Conservation (phyloP, 2,329 filamentous ascomycete genomes). For the Penicillium capsulatum region DNA sequence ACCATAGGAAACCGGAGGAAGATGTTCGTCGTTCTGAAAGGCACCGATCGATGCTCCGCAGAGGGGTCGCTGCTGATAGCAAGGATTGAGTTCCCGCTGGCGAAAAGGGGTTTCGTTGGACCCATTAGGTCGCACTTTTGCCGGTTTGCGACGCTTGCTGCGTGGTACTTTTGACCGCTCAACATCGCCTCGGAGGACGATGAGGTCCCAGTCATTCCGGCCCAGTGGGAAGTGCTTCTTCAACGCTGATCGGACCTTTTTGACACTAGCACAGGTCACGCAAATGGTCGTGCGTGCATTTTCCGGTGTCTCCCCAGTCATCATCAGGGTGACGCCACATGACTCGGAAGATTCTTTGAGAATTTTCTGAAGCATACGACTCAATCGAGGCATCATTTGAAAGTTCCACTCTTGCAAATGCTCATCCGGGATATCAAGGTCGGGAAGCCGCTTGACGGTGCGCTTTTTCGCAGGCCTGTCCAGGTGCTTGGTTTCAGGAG, state of each 20-base stretch:
- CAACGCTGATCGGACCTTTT: slow-evolving; percentile 56
- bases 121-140: slow-evolving; percentile 27
- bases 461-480: slow-evolving; percentile 38
- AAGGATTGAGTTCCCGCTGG: slow-evolving; percentile 55
- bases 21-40: slow-evolving; percentile 76
- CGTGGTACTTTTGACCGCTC: slow-evolving; percentile 51
- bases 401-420: slow-evolving; percentile 58
- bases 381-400: slow-evolving; percentile 54
- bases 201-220: slow-evolving; percentile 54
- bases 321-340: slow-evolving; percentile 57
- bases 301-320: slow-evolving; percentile 55
- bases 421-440: slow-evolving; percentile 52
- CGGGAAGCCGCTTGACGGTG: slow-evolving; percentile 44
- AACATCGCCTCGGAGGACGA: slow-evolving; percentile 58
- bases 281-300: slow-evolving; percentile 59
- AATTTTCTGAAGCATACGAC: slow-evolving; percentile 56
- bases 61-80: slow-evolving; percentile 70
- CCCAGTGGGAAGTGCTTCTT: slow-evolving; percentile 57
- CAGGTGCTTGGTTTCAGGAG: slow-evolving; percentile 23
- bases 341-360: slow-evolving; percentile 58
- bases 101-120: slow-evolving; percentile 26
- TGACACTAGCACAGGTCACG: slow-evolving; percentile 57
- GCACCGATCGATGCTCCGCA: slow-evolving; percentile 93
- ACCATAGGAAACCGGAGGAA: slow-evolving; percentile 87
- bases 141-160: slow-evolving; percentile 39